Evolutionary conservation across 2,329 filamentous ascomycete genomes (phyloP), one percentile per base, ranked within the genome.

Genomic region (Paraphaeosphaeria sporulosa): DNA sequence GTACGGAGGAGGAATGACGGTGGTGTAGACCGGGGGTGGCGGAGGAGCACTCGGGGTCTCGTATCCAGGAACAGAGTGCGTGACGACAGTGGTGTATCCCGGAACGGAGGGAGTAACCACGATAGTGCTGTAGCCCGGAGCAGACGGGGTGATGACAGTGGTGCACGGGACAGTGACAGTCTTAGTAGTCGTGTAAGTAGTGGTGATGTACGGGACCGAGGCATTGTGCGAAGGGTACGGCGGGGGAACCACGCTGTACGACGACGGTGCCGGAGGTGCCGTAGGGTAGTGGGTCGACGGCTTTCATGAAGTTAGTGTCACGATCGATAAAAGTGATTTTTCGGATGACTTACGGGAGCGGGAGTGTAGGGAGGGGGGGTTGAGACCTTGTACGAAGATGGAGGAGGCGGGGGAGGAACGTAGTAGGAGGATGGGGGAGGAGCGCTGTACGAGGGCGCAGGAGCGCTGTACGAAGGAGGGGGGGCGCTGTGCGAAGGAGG

Each of bases 191-290:
- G 57, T 34, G 51, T 50, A 49, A 40, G 56, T 48, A 49, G 58
- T 59, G 32, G 55, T 32, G 38, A 59, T 64, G 49, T 62, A 60
- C 23, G 64, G 55, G 57, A 30, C 19, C 15, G 57, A 34, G 21
- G 57, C 50, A 34, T 47, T 55, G 49, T 52, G 42, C 34, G 49
- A 52, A 44, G 32, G 43, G 25, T 47, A 51, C 1, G 47, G 46
- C 15, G 55, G 55, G 15, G 56, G 48, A 40, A 42, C 30, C 19
- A 51, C 43, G 57, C 44, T 59, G 58, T 51, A 52, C 38, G 49
- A 32, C 3, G 54, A 49, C 10, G 60, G 46, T n/a, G 54, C 40
- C 40, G 58, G 52, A 34, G 59, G 48, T 32, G 55, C 30, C 25
- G 40, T 49, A 23, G 57, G 34, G 34, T 58, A 58, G 30, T 27